Conservation (phyloP, 2,329 filamentous ascomycete genomes). For the Sordariomycetes sp. region DNA sequence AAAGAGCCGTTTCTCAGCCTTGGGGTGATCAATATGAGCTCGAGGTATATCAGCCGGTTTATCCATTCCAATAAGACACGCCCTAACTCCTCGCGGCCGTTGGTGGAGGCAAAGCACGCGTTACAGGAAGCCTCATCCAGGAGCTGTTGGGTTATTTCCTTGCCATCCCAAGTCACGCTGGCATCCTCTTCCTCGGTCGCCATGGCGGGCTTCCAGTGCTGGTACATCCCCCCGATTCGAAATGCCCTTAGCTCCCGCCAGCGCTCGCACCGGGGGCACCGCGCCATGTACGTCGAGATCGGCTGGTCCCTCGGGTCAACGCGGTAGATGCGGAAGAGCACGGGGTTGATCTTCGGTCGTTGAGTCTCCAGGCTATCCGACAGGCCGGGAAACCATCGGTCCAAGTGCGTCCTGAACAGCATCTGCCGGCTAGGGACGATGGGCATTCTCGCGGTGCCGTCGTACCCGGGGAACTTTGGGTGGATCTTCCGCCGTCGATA, state of each 20-base stretch:
- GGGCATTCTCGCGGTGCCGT: not conserved
- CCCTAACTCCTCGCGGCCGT: not conserved
- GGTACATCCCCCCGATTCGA: not conserved
- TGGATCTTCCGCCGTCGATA: not conserved
- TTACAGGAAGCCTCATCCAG: not conserved
- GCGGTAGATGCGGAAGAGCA: not conserved
- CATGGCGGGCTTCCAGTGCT: not conserved
- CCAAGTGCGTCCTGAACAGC: not conserved
- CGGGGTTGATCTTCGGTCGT: not conserved
- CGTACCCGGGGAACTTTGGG: not conserved
- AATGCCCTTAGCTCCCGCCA: conserved; percentile 2
- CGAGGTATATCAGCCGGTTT: not conserved
- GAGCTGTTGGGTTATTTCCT: not conserved
- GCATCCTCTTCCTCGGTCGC: not conserved
- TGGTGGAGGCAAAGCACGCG: not conserved
- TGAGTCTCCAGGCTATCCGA: not conserved
- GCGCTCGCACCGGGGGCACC: conserved; percentile 1
- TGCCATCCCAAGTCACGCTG: not conserved
- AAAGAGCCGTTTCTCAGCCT: not conserved
- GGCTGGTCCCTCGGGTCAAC: not conserved
- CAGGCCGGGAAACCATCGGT: conserved; percentile 2
- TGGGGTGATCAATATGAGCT: not conserved
- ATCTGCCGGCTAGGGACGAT: not conserved
- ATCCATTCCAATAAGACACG: not conserved
- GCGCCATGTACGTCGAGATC: not conserved